These are phyloP conservation scores for Xylaria cubensis DNA, from an alignment of 495 filamentous ascomycete genomes.

Conservation along the genomic window DNA sequence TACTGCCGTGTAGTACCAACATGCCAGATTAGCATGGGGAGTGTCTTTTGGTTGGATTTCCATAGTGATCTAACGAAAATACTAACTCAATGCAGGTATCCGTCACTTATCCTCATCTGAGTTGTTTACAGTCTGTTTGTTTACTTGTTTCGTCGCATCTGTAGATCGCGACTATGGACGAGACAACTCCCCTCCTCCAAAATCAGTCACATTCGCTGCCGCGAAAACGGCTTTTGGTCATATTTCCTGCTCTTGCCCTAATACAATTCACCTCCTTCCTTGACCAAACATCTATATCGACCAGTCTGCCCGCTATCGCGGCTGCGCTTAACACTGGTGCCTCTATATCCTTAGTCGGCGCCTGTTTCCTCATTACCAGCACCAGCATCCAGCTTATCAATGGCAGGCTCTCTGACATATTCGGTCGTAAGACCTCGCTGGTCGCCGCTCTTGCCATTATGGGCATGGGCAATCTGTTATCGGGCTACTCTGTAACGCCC, in stretches of 20 bases:
- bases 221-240: conserved; percentile 58
- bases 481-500: neutral
- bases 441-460: conserved; percentile 41
- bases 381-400: conserved; percentile 56
- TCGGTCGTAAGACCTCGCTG: conserved; percentile 49
- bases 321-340: conserved; percentile 57
- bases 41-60: too few relatives aligned
- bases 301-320: conserved; percentile 65
- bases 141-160: too few relatives aligned
- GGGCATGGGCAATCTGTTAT: conserved; percentile 35
- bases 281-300: conserved; percentile 68
- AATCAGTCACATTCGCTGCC: conserved; percentile 28
- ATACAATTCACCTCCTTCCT: conserved; percentile 65
- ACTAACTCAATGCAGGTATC: too few relatives aligned
- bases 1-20: too few relatives aligned
- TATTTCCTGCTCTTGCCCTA: conserved; percentile 61
- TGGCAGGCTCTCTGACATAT: conserved; percentile 48
- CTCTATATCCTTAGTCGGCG: conserved; percentile 68
- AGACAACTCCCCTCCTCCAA: neutral
- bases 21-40: too few relatives aligned
- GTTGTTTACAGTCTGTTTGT: too few relatives aligned
- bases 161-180: neutral
- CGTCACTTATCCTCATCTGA: too few relatives aligned
- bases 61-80: too few relatives aligned
- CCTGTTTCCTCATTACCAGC: conserved; percentile 68